Evolutionary conservation across 208 protist species (phyloP).

Genomic region (Trichomonas vaginalis): DNA sequence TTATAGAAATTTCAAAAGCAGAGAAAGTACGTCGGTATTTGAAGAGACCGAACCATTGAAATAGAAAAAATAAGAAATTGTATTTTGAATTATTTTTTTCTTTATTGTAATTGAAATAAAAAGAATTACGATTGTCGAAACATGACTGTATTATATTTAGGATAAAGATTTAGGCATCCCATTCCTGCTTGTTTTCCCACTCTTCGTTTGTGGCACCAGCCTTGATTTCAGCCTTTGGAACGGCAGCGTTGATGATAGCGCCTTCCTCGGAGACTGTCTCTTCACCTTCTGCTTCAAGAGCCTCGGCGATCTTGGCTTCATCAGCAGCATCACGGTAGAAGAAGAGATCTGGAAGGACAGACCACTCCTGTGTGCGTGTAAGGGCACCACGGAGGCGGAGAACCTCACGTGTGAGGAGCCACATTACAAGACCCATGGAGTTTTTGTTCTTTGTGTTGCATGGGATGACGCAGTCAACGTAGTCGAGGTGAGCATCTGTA

Average conservation of each 20-base stretch:
- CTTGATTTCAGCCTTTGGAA: neutral
- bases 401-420: conserved; percentile 90
- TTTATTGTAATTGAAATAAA: no score
- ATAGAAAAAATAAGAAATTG: no score
- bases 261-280: neutral
- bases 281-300: neutral
- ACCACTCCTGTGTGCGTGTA: conserved; percentile 68
- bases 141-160: no score
- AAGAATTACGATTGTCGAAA: no score
- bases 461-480: conserved; percentile 72
- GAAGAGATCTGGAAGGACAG: conserved; percentile 97
- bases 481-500: conserved; percentile 76
- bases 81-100: no score
- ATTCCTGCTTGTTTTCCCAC: neutral
- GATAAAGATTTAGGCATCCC: neutral
- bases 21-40: no score
- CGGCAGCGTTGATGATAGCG: neutral
- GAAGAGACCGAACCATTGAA: no score
- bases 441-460: conserved; percentile 54
- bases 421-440: conserved; percentile 94
- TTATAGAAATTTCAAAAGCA: no score
- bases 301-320: neutral
- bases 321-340: conserved; percentile 70
- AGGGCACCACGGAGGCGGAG: conserved; percentile 75
- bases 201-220: neutral